Evolutionary conservation across 2,329 filamentous ascomycete genomes (phyloP), one percentile per base, ranked within the genome.

Genomic region (Bipolaris victoriae): DNA sequence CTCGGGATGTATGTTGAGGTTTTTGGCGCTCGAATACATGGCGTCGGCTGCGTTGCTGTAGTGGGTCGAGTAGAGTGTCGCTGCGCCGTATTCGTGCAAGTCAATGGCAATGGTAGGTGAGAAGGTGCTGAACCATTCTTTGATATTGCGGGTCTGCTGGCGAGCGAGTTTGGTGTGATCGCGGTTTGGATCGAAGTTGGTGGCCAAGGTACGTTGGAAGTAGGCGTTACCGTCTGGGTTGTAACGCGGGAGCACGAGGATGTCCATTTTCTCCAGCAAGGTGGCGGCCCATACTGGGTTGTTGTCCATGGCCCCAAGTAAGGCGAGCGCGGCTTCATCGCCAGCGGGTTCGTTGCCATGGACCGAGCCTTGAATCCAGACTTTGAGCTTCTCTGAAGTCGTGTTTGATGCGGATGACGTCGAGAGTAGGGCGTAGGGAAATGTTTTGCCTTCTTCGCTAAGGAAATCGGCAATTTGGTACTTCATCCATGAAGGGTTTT

Each of bases 341-440:
- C 73, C 76, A 7, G 71, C 75, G 6, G 76, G 74, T 54, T 77
- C 76, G 48, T 77, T 75, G 3, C 76, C 75, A 36, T 77, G 76
- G 1, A 76, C 69, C 11, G 62, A 70, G 7, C 69, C 74, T 52
- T 78, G 76, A 4, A 78, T 67, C 69, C 73, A 78, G 13, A 78
- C 68, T 20, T 68, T 63, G 10, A 77, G 40, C 49, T 77, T 77
- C n/a, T 53, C 52, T 37, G 65, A 54, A 5, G 52, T 51, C 1
- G 36, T 9, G 10, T 46, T 48, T 2, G 31, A 31, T 3, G 59
- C 18, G 1, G 63, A 53, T 9, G 51, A 24, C 24, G 65, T 64
- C 2, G 67, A 68, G 4, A 74, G 69, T 41, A 63, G 67, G 41
- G 73, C 61, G 36, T 75, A 76, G 1, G 71, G 70, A 50, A 76